These are phyloP conservation scores for Melampsora larici-populina DNA, from an alignment of 1,284 basidiomycete species.

Conservation along the genomic window DNA sequence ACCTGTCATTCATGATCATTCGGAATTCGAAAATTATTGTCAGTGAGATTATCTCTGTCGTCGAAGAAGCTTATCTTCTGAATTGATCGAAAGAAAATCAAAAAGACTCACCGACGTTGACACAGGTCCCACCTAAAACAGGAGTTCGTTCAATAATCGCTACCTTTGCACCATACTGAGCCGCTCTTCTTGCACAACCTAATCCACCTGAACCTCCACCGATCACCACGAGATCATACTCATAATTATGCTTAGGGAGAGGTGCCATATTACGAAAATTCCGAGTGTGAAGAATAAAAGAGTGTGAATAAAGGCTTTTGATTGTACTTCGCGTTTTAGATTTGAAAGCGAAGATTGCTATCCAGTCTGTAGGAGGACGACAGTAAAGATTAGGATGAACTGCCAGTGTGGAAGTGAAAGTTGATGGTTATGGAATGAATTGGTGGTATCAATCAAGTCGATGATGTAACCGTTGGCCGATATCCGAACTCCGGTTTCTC, in stretches of 20 bases:
- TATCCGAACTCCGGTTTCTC: too few species aligned
- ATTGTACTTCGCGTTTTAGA: too few species aligned
- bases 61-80: background rate
- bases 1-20: constrained; percentile 7
- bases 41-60: constrained; percentile 2
- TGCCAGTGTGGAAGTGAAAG: too few species aligned
- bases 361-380: too few species aligned
- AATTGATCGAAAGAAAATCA: background rate
- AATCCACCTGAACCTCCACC: constrained; percentile 81
- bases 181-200: constrained; percentile 63
- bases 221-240: constrained; percentile 67
- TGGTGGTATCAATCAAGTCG: too few species aligned
- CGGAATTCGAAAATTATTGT: background rate
- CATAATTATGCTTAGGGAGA: constrained; percentile 63
- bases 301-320: too few species aligned
- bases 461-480: too few species aligned
- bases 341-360: too few species aligned
- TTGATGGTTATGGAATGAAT: too few species aligned
- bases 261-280: too few species aligned
- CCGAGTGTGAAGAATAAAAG: too few species aligned
- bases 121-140: constrained; percentile 88
- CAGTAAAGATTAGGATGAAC: too few species aligned
- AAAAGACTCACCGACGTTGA: constrained; percentile 71
- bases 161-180: constrained; percentile 88
- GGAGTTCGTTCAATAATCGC: constrained; percentile 78